Conservation (phyloP, 2,329 filamentous ascomycete genomes). For the Biscogniauxia sp. region DNA sequence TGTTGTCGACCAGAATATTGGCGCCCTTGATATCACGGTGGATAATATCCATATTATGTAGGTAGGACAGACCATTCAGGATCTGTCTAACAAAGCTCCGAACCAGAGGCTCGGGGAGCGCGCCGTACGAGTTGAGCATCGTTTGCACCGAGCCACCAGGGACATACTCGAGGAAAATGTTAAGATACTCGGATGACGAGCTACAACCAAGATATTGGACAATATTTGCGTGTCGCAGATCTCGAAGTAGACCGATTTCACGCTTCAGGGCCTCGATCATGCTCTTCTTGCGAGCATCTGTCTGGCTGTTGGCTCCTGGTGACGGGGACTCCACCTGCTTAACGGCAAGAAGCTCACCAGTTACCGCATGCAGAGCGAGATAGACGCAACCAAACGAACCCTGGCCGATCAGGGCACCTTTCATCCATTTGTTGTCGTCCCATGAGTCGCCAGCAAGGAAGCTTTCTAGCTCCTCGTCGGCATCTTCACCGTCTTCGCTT, state of each 20-base stretch:
- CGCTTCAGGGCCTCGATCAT: constrained; percentile 98
- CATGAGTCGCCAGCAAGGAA: constrained; percentile 92
- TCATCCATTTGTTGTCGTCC: constrained; percentile 99
- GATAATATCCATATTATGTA: constrained; percentile 93
- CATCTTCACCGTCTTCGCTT: constrained; percentile 86
- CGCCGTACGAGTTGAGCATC: constrained; percentile 98
- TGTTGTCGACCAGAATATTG: constrained; percentile 98
- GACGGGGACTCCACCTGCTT: constrained; percentile 95
- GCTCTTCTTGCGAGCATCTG: constrained; percentile 88
- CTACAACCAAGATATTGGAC: constrained; percentile 97
- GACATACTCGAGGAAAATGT: constrained; percentile 99
- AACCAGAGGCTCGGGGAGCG: constrained; percentile 87
- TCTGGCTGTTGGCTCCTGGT: constrained; percentile 72
- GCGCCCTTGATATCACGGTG: constrained; percentile 99
- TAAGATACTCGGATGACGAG: constrained; percentile 85
- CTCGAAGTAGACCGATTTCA: constrained; percentile 90
- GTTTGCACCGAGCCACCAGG: constrained; percentile 95
- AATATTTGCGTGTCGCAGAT: constrained; percentile 94
- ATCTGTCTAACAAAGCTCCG: constrained; percentile 97
- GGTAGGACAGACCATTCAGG: constrained; percentile 84
- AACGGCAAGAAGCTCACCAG: constrained; percentile 94
- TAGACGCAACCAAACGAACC: constrained; percentile 97
- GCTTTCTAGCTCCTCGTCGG: constrained; percentile 82
- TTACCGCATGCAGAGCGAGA: constrained; percentile 90
- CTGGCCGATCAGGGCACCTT: constrained; percentile 93